These are phyloP conservation scores for Aspergillus japonicus DNA, from an alignment of 2,329 filamentous ascomycete species.

Conservation along the genomic window DNA sequence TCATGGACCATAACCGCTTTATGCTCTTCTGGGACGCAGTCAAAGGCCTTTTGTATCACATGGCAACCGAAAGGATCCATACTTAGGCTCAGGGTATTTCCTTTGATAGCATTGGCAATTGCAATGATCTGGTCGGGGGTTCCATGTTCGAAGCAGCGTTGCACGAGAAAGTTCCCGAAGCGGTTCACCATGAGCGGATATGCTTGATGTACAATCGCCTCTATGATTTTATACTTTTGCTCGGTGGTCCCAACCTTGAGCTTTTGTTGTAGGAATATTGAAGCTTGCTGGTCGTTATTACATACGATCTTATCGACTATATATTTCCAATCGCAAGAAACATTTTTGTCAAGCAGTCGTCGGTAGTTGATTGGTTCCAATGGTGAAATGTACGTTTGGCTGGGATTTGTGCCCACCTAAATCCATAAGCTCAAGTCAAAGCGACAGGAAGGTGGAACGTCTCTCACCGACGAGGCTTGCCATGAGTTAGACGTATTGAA, in stretches of 20 bases:
- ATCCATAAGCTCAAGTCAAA: constrained; percentile 23
- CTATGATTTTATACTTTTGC: constrained; percentile 96
- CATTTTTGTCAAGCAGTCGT: constrained; percentile 88
- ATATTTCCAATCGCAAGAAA: constrained; percentile 98
- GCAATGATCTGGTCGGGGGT: constrained; percentile 91
- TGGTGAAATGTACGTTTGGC: constrained; percentile 77
- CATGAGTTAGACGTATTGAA: constrained; percentile 57
- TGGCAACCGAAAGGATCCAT: constrained; percentile 99
- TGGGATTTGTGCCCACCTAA: constrained; percentile 48
- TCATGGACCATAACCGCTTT: constrained; percentile 99
- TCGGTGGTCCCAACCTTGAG: constrained; percentile 93
- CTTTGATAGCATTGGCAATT: constrained; percentile 90
- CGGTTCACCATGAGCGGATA: constrained; percentile 97
- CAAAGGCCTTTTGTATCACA: constrained; percentile 97
- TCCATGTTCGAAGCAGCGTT: constrained; percentile 98
- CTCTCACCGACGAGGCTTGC: constrained; percentile 55
- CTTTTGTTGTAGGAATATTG: constrained; percentile 98
- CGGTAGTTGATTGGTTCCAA: constrained; percentile 96
- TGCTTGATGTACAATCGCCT: constrained; percentile 90
- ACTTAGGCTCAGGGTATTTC: constrained; percentile 88
- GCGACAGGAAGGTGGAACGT: constrained; percentile 8
- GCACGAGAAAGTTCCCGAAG: constrained; percentile 97
- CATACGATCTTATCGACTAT: constrained; percentile 99
- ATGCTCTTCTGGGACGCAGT: constrained; percentile 95
- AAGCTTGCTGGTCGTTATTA: constrained; percentile 98